Percentiles rank a stretch among this genome's conserved stretches.
phyloP scores from a whole-genome alignment of 805 yeast species.

The Diddensiella caesifluorescens region DNA sequence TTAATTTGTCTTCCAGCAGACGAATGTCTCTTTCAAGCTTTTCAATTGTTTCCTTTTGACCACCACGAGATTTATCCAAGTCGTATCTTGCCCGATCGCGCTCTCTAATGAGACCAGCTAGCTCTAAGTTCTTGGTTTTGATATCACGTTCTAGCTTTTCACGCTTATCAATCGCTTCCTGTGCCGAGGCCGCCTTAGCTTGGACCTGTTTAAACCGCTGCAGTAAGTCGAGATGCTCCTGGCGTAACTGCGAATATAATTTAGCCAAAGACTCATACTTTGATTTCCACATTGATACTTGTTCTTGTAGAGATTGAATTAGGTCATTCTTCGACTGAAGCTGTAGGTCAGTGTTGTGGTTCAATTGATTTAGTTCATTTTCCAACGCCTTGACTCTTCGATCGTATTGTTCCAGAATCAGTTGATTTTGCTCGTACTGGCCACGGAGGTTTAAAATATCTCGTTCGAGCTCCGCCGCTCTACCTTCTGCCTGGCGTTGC shows the following conservation, averaged over 20 bases:
- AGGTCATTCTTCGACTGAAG: conserved; percentile 72
- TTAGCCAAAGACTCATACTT: conserved; percentile 89
- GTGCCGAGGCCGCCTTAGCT: conserved; percentile 83
- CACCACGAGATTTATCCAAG: conserved; percentile 61
- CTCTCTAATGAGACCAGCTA: conserved; percentile 84
- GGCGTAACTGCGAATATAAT: conserved; percentile 83
- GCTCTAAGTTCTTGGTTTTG: conserved; percentile 78
- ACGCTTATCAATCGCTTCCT: conserved; percentile 79
- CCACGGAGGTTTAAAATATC: conserved; percentile 69
- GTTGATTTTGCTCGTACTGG: conserved; percentile 82
- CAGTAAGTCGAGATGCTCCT: conserved; percentile 78
- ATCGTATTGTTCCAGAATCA: conserved; percentile 81
- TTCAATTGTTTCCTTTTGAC: conserved; percentile 61
- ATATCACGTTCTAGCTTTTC: conserved; percentile 78
- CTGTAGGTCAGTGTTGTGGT: conserved; percentile 65
- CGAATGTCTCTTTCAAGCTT: conserved; percentile 59
- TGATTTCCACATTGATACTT: conserved; percentile 68
- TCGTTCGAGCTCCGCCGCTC: conserved; percentile 75
- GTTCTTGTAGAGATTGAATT: conserved; percentile 62
- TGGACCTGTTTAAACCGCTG: conserved; percentile 75
- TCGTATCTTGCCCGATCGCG: conserved; percentile 85
- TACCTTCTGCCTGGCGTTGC: conserved; percentile 69
- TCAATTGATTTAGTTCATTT: conserved; percentile 56
- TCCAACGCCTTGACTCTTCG: conserved; percentile 77
- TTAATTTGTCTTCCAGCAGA: conserved; percentile 52